Evolutionary conservation across 495 filamentous ascomycete genomes (phyloP), one percentile per base, ranked within the genome.

Genomic region (Aspergillus conjunctus): DNA sequence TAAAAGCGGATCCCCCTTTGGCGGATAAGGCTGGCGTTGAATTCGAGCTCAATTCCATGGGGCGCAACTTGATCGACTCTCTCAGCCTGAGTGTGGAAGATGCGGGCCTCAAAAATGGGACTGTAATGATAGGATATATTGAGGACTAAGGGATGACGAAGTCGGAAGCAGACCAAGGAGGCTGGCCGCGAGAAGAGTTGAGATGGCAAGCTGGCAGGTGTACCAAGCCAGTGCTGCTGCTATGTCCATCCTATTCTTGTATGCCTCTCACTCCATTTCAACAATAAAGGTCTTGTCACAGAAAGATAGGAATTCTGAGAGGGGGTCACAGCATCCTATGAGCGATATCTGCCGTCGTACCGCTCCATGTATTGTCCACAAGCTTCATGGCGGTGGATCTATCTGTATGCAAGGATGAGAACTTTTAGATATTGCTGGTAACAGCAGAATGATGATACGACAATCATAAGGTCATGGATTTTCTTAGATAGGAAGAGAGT

Each of bases 71-170:
- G 57, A 90, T 97, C 49, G 88, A 90, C 6, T 70, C 78, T 37
- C 76, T 97, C 10, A 83, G 88, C 43, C 72, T 83, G 56, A 91
- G 85, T 18, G 89, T 98, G 49, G 83, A 85, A 55, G 88, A 91
- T 68, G 92, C 92, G 1, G 92, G 94, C 2, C 71, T 98, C 62
- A 93, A 90, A 76, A 93, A 93, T 66, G 91, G 87, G 14, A 96
- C 90, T 0, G 87, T 98, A 37, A 97, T 95, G 89, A 87, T 98
- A 41, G 94, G 96, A 69, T 95, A 88, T 66, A 70, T 91, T 53
- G 87, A 90, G 68, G 86, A 87, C 14, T 88, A 79, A 67, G 34
- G 11, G 17, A n/a, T 12, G 30, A 48, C 9, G 17, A 10, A 45
- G 15, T 44, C 22, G 8, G 51, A n/a, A 26, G 26, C 26, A 26